Conservation (phyloP, 495 filamentous ascomycete genomes). For the Aspergillus conjunctus region DNA sequence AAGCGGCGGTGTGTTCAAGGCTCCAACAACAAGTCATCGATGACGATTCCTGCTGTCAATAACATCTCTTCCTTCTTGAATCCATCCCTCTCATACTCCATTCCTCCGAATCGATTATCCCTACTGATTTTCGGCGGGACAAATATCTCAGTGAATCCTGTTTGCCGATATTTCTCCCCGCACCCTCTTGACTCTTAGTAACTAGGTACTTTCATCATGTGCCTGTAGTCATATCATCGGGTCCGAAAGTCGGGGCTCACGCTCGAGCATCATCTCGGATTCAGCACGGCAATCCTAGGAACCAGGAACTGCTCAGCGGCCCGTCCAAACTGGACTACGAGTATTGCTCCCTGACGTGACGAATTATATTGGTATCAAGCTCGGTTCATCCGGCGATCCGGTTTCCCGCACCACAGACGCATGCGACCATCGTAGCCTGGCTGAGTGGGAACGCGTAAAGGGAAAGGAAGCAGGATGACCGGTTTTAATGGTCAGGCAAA, state of each 20-base stretch:
- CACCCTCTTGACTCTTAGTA: no score
- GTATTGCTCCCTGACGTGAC: no score
- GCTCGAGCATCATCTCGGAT: background rate
- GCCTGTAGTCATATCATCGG: background rate
- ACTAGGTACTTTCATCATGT: background rate
- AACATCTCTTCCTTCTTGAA: background rate
- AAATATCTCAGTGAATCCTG: background rate
- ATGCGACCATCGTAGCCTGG: background rate
- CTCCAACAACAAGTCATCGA: slow-evolving; percentile 10
- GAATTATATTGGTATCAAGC: background rate
- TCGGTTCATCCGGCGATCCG: background rate
- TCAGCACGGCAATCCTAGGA: background rate
- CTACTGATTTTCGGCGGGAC: background rate
- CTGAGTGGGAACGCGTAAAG: background rate
- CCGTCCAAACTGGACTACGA: no score
- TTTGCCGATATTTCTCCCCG: background rate
- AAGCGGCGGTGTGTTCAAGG: slow-evolving; percentile 32
- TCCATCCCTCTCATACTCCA: background rate
- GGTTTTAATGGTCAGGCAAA: slow-evolving; percentile 29
- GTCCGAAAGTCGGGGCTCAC: background rate
- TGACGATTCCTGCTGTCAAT: slow-evolving; percentile 8
- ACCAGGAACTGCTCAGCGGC: background rate
- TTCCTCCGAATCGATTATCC: background rate
- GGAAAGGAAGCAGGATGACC: slow-evolving; percentile 28
- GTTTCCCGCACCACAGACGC: background rate